phyloP scores from a whole-genome alignment of 2,329 filamentous ascomycete genomes.

The Aspergillus calidoustus region DNA sequence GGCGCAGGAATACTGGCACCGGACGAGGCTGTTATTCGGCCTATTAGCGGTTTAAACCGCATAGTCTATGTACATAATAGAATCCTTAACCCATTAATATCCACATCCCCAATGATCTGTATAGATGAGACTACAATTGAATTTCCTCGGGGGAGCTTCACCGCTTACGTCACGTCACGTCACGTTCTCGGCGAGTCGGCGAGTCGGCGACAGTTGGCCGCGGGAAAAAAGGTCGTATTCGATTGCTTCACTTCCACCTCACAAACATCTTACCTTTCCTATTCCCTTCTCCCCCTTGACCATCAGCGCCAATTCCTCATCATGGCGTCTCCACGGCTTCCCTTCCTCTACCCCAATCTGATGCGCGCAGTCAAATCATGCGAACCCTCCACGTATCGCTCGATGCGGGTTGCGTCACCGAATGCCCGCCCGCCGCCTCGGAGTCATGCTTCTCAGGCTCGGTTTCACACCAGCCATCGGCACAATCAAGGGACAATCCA shows the following conservation, averaged over 20 bases:
- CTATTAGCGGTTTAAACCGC: conserved; percentile 58
- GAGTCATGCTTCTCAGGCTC: conserved; percentile 20
- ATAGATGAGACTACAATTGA: not conserved
- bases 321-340: conserved; percentile 67
- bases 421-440: conserved; percentile 25
- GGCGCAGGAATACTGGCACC: conserved; percentile 79
- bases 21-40: conserved; percentile 80
- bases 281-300: conserved; percentile 10
- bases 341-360: conserved; percentile 71
- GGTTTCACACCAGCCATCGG: conserved; percentile 44
- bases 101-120: not conserved
- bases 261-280: conserved; percentile 3
- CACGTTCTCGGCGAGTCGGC: conserved; percentile 23
- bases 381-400: conserved; percentile 49
- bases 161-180: conserved; percentile 36
- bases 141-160: conserved; percentile 28
- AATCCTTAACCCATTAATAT: not conserved
- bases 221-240: conserved; percentile 26
- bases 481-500: conserved; percentile 46
- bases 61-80: conserved; percentile 11
- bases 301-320: conserved; percentile 23
- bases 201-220: conserved; percentile 26
- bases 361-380: conserved; percentile 61
- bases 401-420: conserved; percentile 43
- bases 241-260: conserved; percentile 14